Evolutionary conservation across 305 asterid species (phyloP), one percentile per base, ranked within the genome.

Genomic region (Fraxinus velutina): DNA sequence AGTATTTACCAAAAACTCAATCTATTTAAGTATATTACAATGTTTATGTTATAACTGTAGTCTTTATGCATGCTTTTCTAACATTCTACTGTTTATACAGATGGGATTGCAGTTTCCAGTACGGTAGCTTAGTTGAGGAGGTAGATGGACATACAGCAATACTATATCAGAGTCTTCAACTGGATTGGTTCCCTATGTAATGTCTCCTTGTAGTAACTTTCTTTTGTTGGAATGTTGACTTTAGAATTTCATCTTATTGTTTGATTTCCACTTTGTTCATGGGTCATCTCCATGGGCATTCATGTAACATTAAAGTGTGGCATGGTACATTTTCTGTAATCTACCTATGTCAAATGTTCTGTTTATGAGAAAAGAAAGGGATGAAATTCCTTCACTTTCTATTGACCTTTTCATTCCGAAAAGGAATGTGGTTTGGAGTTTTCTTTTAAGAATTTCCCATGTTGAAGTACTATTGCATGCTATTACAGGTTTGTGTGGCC

Each of bases 61-160:
- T 22, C n/a, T 68, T 7, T 37, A 21, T 62, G 81, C 75, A 55
- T 64, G 81, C 60, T 36, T 21, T 72, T 79, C 21, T 83, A 80
- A 80, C 79, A 34, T 32, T 78, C 39, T 84, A 77, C 77, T 42
- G 34, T 82, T 73, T 79, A 32, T 90, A 90, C 86, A 96, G 98
- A 89, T 96, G 99, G 99, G 99, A 96, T 84, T 94, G 98, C 88
- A 92, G 97, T 80, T 94, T 96, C 88, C 98, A 91, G 85, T 89
- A 89, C 86, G 99, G 98, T 82, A 94, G 99, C 90, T 91, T 96
- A 86, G 99, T 96, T 86, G 99, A 96, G 90, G 99, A 96, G 92
- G 99, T 96, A 83, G 99, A 96, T 85, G 99, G 99, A 74, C 98
- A 96, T 86, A 96, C 99, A 76, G 98, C 98, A 77, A 85, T 96